Conservation (phyloP, 2,329 filamentous ascomycete species). For the Exophiala sp. region DNA sequence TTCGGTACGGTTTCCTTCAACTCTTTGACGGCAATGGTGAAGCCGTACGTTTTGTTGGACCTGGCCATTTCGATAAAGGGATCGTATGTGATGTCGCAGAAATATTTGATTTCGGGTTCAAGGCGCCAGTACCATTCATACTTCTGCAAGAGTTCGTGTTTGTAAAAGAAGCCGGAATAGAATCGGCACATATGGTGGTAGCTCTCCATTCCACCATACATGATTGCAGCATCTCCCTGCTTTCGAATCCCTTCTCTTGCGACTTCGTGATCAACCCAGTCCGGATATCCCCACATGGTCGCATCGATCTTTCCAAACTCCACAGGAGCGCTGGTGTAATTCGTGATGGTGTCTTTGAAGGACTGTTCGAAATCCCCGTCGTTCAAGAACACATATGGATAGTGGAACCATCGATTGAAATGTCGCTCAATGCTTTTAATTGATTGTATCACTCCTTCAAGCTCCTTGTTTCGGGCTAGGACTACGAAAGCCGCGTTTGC, state of each 20-base stretch:
- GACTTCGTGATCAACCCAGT: conserved; percentile 91
- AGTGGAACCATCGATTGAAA: conserved; percentile 98
- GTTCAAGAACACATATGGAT: conserved; percentile 97
- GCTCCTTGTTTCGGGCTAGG: conserved; percentile 88
- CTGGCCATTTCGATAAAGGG: conserved; percentile 94
- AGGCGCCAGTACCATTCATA: conserved; percentile 99
- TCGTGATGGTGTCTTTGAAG: conserved; percentile 80
- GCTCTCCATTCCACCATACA: conserved; percentile 98
- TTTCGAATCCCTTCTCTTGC: conserved; percentile 94
- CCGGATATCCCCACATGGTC: conserved; percentile 91
- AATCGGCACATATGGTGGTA: conserved; percentile 99
- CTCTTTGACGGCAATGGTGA: conserved; percentile 98
- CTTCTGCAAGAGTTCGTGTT: conserved; percentile 87
- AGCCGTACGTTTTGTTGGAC: conserved; percentile 94
- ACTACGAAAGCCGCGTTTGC: conserved; percentile 96
- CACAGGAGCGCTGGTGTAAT: conserved; percentile 80
- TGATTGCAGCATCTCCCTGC: conserved; percentile 94
- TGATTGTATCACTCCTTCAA: conserved; percentile 92
- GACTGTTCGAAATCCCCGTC: conserved; percentile 93
- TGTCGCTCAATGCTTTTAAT: conserved; percentile 97
- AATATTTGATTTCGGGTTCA: conserved; percentile 99
- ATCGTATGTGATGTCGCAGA: conserved; percentile 98
- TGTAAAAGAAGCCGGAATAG: conserved; percentile 99
- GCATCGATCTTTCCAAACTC: conserved; percentile 92
- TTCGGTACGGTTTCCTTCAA: conserved; percentile 96